A percentile compares a stretch with the other conserved stretches of the same genome.
phyloP scores from a whole-genome alignment of 352 stramenopile genomes.

The Pythium rhizo-oryzae region DNA sequence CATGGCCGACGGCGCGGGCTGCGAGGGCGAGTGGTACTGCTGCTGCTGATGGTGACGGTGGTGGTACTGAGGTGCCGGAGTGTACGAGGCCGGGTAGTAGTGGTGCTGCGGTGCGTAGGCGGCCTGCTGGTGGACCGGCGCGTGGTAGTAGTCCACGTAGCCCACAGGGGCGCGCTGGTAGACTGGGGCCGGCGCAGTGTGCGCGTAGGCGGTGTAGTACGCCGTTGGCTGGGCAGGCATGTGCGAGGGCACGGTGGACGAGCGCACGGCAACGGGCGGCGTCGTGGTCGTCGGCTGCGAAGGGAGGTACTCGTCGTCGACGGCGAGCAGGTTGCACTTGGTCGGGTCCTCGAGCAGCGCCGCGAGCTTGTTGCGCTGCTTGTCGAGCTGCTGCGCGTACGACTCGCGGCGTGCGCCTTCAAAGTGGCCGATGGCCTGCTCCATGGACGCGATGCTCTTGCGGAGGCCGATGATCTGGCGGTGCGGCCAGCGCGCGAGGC shows the following conservation, averaged over 20 bases:
- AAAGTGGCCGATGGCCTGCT: constrained; percentile 81
- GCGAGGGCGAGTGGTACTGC: background rate
- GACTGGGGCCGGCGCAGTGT: background rate
- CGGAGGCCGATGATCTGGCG: constrained; percentile 86
- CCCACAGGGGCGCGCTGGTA: constrained; percentile 12
- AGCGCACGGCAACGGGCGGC: background rate
- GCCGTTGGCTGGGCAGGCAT: background rate
- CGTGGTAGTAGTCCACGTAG: constrained; percentile 19
- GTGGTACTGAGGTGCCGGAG: constrained; percentile 4
- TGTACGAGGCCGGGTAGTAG: constrained; percentile 11
- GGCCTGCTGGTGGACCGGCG: constrained; percentile 3
- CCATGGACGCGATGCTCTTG: constrained; percentile 88
- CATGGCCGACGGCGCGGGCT: constrained; percentile 1
- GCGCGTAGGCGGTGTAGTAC: constrained; percentile 9
- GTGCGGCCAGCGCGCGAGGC: constrained; percentile 82
- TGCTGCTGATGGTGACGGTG: background rate
- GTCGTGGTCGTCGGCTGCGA: background rate
- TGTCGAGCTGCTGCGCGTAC: constrained; percentile 72
- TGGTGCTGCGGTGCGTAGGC: constrained; percentile 1
- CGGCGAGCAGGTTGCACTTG: constrained; percentile 43
- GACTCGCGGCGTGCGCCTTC: constrained; percentile 66
- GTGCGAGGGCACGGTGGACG: background rate
- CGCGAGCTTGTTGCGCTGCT: constrained; percentile 75
- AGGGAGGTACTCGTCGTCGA: constrained; percentile 36
- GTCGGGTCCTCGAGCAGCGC: constrained; percentile 68